These are phyloP conservation scores for Arthrinium phaeospermum DNA, from an alignment of 2,329 filamentous ascomycete genomes.

Conservation along the genomic window DNA sequence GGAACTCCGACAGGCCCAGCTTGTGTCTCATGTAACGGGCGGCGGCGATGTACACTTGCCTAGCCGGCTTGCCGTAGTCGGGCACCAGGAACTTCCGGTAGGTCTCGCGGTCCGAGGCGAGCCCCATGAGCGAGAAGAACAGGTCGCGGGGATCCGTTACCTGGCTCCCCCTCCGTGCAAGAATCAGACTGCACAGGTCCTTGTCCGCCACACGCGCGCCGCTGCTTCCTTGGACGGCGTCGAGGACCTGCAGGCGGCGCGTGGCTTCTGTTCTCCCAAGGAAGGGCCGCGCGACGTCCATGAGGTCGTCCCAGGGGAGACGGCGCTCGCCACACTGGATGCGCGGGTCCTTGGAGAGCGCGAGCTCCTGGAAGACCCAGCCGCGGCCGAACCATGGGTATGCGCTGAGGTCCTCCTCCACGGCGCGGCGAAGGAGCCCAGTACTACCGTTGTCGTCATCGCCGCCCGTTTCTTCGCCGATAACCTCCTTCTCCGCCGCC, in stretches of 20 bases:
- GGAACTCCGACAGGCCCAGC: neutral
- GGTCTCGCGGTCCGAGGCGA: neutral
- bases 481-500: neutral
- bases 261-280: neutral
- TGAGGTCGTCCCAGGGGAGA: neutral
- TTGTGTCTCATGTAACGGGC: neutral
- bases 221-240: neutral
- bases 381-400: neutral
- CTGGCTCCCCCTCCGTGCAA: neutral
- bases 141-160: neutral
- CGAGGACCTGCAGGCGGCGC: neutral
- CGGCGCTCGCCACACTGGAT: constrained; percentile 9
- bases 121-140: neutral
- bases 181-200: neutral
- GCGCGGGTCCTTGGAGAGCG: neutral
- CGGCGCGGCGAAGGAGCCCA: neutral
- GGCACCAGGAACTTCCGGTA: neutral
- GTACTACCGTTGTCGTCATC: neutral
- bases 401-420: neutral
- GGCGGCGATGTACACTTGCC: neutral
- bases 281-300: neutral
- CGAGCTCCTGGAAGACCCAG: constrained; percentile 4
- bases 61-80: neutral
- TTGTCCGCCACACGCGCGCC: neutral
- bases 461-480: no score